These are phyloP conservation scores for Cercospora sesami DNA, from an alignment of 2,329 filamentous ascomycete species.

Conservation along the genomic window DNA sequence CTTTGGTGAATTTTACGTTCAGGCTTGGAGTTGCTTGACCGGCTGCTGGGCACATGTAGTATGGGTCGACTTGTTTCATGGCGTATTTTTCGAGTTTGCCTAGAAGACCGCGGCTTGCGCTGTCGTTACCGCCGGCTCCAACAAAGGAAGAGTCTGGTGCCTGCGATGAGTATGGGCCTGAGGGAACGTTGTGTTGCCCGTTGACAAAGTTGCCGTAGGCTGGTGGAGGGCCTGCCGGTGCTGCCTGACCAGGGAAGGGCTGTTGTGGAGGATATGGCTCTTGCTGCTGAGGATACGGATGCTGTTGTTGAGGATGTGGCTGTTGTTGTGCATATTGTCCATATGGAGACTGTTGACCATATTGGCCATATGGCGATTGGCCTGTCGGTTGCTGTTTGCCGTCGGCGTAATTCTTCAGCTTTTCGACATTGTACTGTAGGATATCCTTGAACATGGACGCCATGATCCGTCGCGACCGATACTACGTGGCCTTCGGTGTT, in stretches of 20 bases:
- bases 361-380: not conserved
- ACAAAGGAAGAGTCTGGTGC: not conserved
- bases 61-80: not conserved
- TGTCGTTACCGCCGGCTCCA: not conserved
- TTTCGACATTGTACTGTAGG: not conserved
- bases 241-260: not conserved
- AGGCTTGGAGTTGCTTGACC: not conserved
- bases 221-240: not conserved
- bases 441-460: constrained; percentile 9
- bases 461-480: not conserved
- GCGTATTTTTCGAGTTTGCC: not conserved
- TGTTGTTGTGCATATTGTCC: not conserved
- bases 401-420: not conserved
- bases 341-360: not conserved
- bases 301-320: not conserved
- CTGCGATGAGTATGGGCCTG: not conserved
- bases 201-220: not conserved
- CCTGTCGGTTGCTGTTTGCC: not conserved
- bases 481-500: not conserved
- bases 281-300: not conserved
- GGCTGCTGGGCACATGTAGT: not conserved
- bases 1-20: not conserved
- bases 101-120: not conserved
- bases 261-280: not conserved
- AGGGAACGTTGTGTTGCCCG: not conserved